Conservation (phyloP, 345 rosid genomes). For the Pelargonium nanum region DNA sequence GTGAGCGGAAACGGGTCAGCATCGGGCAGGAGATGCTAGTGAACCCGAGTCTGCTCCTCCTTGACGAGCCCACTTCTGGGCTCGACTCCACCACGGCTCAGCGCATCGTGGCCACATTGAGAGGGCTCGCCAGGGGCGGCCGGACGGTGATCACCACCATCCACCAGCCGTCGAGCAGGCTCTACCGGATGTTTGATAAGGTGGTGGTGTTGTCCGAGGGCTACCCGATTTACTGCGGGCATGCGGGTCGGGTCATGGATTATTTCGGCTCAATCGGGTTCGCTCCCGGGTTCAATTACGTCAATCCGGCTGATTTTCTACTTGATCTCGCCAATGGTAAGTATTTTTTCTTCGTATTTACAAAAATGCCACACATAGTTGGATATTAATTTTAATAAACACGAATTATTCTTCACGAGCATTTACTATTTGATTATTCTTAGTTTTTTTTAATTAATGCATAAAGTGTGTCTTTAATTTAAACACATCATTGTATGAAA, state of each 20-base stretch:
- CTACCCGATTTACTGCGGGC: slow-evolving; percentile 57
- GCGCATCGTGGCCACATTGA: slow-evolving; percentile 49
- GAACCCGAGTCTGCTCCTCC: slow-evolving; percentile 73
- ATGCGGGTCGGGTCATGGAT: slow-evolving; percentile 53
- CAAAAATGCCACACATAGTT: too few relatives aligned
- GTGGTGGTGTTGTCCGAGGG: slow-evolving; percentile 75
- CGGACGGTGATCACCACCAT: slow-evolving; percentile 72
- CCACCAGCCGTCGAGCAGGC: slow-evolving; percentile 83
- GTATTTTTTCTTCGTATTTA: not conserved
- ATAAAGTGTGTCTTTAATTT: too few relatives aligned
- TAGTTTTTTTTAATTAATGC: too few relatives aligned
- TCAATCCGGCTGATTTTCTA: slow-evolving; percentile 84
- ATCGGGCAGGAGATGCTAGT: slow-evolving; percentile 85
- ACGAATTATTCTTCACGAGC: too few relatives aligned
- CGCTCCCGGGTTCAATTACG: slow-evolving; percentile 44
- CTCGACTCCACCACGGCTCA: slow-evolving; percentile 86
- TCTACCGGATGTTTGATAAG: slow-evolving; percentile 78
- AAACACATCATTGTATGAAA: too few relatives aligned
- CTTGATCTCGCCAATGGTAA: slow-evolving; percentile 92
- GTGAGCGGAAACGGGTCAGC: slow-evolving; percentile 85
- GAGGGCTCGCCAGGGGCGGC: slow-evolving; percentile 58
- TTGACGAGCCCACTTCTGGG: slow-evolving; percentile 91
- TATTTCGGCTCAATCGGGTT: slow-evolving; percentile 60
- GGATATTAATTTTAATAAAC: too few relatives aligned
- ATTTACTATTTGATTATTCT: too few relatives aligned